Evolutionary conservation across 2,329 filamentous ascomycete species (phyloP), one percentile per base, ranked within the genome.

Genomic region (Epichloe gansuensis): DNA sequence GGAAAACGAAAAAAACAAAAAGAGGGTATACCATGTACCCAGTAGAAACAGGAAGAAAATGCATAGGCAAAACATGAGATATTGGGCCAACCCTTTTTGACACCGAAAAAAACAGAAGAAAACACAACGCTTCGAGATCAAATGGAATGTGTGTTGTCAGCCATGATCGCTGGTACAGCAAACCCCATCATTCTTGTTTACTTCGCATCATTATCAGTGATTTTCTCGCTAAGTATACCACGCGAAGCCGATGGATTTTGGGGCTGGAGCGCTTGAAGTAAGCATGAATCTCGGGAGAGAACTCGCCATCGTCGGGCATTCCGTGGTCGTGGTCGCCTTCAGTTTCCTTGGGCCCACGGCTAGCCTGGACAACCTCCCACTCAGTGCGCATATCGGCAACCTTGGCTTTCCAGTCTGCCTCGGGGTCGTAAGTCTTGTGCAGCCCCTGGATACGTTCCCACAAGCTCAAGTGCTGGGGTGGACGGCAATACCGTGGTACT

Each of bases 401-500:
- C 76, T 89, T 91, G 66, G 84, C 77, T 72, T 86, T 80, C 72
- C 86, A 88, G 75, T 97, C 91, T 49, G 83, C 73, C 57, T 88
- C 83, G 7, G 90, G 82, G 68, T 96, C 75, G 73, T 96, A 97
- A 65, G 79, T 67, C 75, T 93, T 94, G 68, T 85, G 82, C 17
- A 86, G 78, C 50, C 89, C 90, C 52, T 80, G 77, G 57, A 88
- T 69, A 56, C 88, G 84, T 77, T 97, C 91, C 86, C 88, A 97
- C 50, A 91, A 67, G 6, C 86, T 91, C 57, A 97, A 73, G 65
- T 97, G 91, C 67, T 86, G 81, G 47, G 85, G 75, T 97, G 90
- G 55, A 97, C 83, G 55, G 91, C 91, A 51, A 95, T 84, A 59
- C 91, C 91, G 71, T 95, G 91, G 74, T 97, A 97, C 48, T 96